A percentile compares a stretch with the other conserved stretches of the same genome.
Conservation (phyloP, 768 basidiomycete species). For the Lactarius sanguifluus region DNA sequence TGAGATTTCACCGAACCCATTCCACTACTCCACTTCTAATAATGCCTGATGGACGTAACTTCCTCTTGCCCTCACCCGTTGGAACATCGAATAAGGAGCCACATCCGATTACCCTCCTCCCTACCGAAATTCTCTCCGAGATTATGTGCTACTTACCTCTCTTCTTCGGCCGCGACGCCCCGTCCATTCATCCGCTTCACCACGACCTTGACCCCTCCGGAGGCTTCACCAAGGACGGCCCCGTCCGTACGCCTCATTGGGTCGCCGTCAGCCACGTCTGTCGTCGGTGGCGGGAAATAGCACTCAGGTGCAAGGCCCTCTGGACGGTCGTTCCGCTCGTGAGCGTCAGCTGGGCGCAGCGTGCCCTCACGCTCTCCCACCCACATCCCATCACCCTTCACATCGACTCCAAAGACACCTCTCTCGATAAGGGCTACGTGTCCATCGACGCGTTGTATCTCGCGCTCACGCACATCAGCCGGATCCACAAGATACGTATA, state of each 20-base stretch:
- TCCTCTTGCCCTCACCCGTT: background rate
- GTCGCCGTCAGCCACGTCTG: conserved; percentile 27
- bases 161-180: conserved; percentile 18
- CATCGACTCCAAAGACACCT: conserved; percentile 18
- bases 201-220: conserved; percentile 20
- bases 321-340: conserved; percentile 24
- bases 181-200: conserved; percentile 17
- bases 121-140: conserved; percentile 21
- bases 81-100: background rate
- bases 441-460: conserved; percentile 18
- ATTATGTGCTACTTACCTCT: conserved; percentile 24
- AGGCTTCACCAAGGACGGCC: conserved; percentile 9
- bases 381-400: conserved; percentile 19
- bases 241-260: conserved; percentile 27
- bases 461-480: conserved; percentile 6
- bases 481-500: conserved; percentile 14
- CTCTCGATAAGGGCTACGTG: conserved; percentile 22
- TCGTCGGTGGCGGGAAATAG: conserved; percentile 23
- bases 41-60: background rate
- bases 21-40: background rate
- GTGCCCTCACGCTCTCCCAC: conserved; percentile 21
- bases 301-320: conserved; percentile 19
- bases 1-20: no score
- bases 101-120: conserved; percentile 19
- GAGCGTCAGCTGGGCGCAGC: conserved; percentile 17